A percentile compares a stretch with the other conserved stretches of the same genome.
phyloP scores from a whole-genome alignment of 2,329 filamentous ascomycete genomes.

The Aspergillus hiratsukae region DNA sequence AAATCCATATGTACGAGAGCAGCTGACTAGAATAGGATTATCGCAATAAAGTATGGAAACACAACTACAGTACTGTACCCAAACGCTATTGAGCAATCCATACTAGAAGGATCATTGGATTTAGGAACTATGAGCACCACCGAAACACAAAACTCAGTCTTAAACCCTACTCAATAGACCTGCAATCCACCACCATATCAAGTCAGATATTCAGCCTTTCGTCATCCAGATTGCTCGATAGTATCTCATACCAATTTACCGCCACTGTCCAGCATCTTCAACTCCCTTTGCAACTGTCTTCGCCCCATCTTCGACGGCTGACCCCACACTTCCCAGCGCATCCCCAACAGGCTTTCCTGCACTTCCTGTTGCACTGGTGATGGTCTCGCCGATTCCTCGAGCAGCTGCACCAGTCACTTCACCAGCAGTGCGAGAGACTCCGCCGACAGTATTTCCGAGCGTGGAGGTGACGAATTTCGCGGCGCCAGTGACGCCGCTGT shows the following conservation, averaged over 20 bases:
- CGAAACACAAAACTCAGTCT: not conserved
- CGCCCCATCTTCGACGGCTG: conserved; percentile 51
- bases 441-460: conserved; percentile 53
- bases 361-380: conserved; percentile 52
- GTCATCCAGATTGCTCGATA: not conserved
- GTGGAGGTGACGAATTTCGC: conserved; percentile 54
- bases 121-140: not conserved
- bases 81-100: too few species aligned
- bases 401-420: conserved; percentile 54
- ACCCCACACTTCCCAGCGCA: conserved; percentile 50
- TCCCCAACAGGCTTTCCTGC: conserved; percentile 54
- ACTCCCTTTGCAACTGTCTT: conserved; percentile 50
- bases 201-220: not conserved
- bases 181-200: not conserved
- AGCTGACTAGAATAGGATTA: too few species aligned
- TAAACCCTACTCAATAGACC: too few species aligned
- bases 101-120: not conserved
- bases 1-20: too few species aligned
- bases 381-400: conserved; percentile 55
- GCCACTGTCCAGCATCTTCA: conserved; percentile 57
- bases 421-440: conserved; percentile 50
- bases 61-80: too few species aligned
- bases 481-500: conserved; percentile 46
- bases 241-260: conserved; percentile 2
- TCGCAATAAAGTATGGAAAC: too few species aligned